Base-by-base conservation (phyloP, 768 basidiomycete species). In the Panus rudis region DNA sequence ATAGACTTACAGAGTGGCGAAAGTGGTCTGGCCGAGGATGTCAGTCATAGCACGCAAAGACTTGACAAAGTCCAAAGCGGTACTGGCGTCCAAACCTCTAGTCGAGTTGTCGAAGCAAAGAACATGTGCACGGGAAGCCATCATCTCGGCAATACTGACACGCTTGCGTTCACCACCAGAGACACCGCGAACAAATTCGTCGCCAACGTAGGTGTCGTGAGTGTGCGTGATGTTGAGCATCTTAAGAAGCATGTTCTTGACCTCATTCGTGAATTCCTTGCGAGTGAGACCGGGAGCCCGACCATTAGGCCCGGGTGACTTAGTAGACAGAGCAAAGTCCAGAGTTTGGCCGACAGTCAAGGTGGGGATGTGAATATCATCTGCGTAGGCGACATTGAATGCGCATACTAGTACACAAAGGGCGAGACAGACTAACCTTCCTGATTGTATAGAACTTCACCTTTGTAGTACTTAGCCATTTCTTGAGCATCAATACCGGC, bases 191-290 rank as follows among this genome's bases (percentile, higher is more conserved):
- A 94, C 81, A 53, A 85, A 89, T 47, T 87, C 90, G 56, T 92
- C 81, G 0, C 92, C 92, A 30, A 94, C 81, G 1, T 86, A 78
- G 4, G 91, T 93, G 43, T 75, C 66, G 40, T 64, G 55, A 1
- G 89, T 92, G 63, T 93, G 89, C 6, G 72, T 70, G 54, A 94
- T 85, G 55, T 91, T 91, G 45, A 93, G 79, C 76, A 91, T 83
- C 34, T 73, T 71, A 19, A 92, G 67, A 45, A 86, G 66, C 53
- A 78, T 71, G 16, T 81, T 72, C 25, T 77, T 69, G 13, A 89
- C 70, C 49, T 73, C 61, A 0, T 63, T 58, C 45, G 76, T 66
- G 48, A 81, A 84, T 19, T 80, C 67, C 43, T 78, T 72, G 31
- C 75, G 66, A 5, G 79, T 71, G 1, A 87, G 63, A 27, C 78